Conservation (phyloP, 352 stramenopile species). For the Phytophthora idaei region DNA sequence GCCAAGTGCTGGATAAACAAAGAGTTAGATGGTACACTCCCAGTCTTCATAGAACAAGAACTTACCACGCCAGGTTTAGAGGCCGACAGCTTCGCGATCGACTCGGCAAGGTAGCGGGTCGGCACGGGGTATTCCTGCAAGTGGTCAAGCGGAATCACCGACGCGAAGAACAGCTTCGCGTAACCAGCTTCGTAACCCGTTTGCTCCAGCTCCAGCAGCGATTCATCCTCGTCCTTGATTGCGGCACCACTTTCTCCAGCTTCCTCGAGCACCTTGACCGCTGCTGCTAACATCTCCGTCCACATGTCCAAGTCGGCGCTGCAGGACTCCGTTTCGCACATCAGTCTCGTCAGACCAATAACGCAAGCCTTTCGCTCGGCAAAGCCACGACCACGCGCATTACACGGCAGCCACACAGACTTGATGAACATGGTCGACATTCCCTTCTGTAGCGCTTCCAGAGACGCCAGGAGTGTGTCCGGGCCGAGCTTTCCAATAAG, state of each 20-base stretch:
- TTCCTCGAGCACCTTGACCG: slow-evolving; percentile 69
- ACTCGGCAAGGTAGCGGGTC: slow-evolving; percentile 71
- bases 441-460: slow-evolving; percentile 90
- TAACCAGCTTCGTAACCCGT: slow-evolving; percentile 94
- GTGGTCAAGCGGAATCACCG: slow-evolving; percentile 82
- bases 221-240: slow-evolving; percentile 85
- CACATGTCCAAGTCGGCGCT: slow-evolving; percentile 57
- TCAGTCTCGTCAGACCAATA: slow-evolving; percentile 69
- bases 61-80: slow-evolving; percentile 70
- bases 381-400: slow-evolving; percentile 64
- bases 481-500: slow-evolving; percentile 91
- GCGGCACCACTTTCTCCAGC: slow-evolving; percentile 56
- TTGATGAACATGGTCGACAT: slow-evolving; percentile 93
- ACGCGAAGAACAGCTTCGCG: slow-evolving; percentile 94
- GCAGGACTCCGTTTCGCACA: slow-evolving; percentile 78
- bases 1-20: slow-evolving; percentile 51
- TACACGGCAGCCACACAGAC: slow-evolving; percentile 89
- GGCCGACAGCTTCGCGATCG: slow-evolving; percentile 69
- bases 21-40: slow-evolving; percentile 17
- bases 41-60: slow-evolving; percentile 12
- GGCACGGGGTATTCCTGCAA: slow-evolving; percentile 77
- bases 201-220: slow-evolving; percentile 75
- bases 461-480: slow-evolving; percentile 68
- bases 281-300: slow-evolving; percentile 51
- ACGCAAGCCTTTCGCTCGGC: slow-evolving; percentile 75